Percentiles rank a stretch among this genome's conserved stretches.
Evolutionary conservation across 768 basidiomycete genomes (phyloP).

Genomic region (Suillus bovinus): DNA sequence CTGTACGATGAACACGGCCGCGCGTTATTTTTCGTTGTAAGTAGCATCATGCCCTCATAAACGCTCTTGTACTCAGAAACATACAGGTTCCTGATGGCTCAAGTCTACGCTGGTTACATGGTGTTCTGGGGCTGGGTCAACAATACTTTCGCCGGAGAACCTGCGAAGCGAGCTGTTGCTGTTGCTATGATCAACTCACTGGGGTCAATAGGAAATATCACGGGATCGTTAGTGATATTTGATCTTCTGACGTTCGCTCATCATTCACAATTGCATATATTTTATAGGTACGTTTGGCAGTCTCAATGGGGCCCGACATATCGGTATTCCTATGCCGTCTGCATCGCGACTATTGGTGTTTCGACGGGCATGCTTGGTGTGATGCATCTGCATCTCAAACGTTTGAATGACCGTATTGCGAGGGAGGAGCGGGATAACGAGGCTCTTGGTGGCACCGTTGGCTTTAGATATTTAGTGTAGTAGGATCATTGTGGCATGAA

Average conservation of each 20-base stretch:
- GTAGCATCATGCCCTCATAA: too few species aligned
- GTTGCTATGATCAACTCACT: constrained; percentile 78
- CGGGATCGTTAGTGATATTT: constrained; percentile 60
- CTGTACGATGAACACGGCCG: too few species aligned
- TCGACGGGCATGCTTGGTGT: background rate
- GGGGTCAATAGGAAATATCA: constrained; percentile 77
- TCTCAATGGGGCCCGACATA: constrained; percentile 67
- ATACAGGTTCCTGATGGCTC: constrained; percentile 49
- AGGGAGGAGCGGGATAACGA: background rate
- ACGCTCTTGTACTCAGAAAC: too few species aligned
- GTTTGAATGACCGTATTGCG: background rate
- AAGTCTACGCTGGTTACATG: constrained; percentile 68
- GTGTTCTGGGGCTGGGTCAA: constrained; percentile 52
- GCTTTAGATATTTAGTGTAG: constrained; percentile 1
- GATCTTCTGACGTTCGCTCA: background rate
- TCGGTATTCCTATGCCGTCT: constrained; percentile 65
- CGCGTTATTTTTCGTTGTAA: too few species aligned
- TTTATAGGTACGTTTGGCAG: constrained; percentile 61
- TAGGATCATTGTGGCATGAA: too few species aligned
- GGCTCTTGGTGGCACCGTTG: too few species aligned
- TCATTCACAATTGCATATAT: background rate
- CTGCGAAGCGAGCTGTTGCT: constrained; percentile 79
- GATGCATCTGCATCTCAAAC: background rate
- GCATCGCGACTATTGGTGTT: constrained; percentile 40
- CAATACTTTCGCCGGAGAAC: constrained; percentile 64